phyloP scores from a whole-genome alignment of 768 basidiomycete genomes.

The Candolleomyces eurysporus region DNA sequence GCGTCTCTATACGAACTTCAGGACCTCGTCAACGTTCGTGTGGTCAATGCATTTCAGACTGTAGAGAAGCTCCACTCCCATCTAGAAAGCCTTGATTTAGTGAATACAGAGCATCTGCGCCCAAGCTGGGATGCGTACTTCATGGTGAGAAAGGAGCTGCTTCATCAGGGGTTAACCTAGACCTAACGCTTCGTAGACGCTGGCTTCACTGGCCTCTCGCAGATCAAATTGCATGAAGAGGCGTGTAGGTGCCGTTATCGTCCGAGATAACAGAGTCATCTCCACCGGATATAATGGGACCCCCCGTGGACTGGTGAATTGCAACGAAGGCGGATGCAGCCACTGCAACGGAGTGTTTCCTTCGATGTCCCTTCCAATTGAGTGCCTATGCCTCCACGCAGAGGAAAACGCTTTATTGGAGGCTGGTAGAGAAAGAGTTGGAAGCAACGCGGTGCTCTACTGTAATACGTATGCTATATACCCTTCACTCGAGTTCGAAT shows the following conservation, averaged over 20 bases:
- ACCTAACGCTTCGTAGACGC: constrained; percentile 47
- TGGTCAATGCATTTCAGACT: constrained; percentile 63
- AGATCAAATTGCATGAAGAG: constrained; percentile 97
- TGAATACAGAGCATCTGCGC: constrained; percentile 72
- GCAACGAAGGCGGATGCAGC: constrained; percentile 86
- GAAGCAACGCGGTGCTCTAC: constrained; percentile 79
- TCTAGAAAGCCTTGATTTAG: constrained; percentile 66
- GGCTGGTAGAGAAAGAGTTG: constrained; percentile 90
- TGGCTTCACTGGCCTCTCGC: constrained; percentile 86
- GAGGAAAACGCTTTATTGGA: constrained; percentile 97
- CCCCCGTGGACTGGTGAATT: constrained; percentile 85
- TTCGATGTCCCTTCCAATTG: constrained; percentile 50
- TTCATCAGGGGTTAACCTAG: too few species aligned
- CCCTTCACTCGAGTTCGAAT: not conserved
- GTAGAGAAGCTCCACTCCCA: constrained; percentile 55
- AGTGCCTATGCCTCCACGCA: constrained; percentile 94
- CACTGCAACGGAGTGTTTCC: constrained; percentile 64
- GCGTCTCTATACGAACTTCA: constrained; percentile 32
- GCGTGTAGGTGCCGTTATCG: constrained; percentile 91
- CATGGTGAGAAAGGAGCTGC: constrained; percentile 57
- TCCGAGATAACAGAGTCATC: constrained; percentile 76
- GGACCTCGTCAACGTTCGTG: constrained; percentile 57
- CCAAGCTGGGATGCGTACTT: constrained; percentile 97
- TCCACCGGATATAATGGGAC: constrained; percentile 97
- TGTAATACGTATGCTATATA: constrained; percentile 84